Evolutionary conservation across 306 rosid genomes (phyloP), one percentile per base, ranked within the genome.

Genomic region (Leucaena leucocephala): DNA sequence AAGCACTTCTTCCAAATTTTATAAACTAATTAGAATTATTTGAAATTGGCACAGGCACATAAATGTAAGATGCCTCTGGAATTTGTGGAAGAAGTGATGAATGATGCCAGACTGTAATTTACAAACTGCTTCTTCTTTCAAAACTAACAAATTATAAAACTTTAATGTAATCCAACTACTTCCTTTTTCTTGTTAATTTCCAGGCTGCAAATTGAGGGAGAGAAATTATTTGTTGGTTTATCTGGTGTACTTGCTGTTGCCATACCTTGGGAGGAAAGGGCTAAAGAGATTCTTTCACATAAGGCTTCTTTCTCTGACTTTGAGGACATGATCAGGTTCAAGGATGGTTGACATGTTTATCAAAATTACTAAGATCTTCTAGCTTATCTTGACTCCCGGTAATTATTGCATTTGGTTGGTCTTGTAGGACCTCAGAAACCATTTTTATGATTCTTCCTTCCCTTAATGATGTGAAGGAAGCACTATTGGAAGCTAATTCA

Each of bases 241-340:
- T 77, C 72, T 57, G 19, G 83, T 81, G 85, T 87, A 74, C 88
- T 89, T 78, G 83, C 52, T 76, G 85, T 81, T 74, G 93, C 98
- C 72, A 71, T 83, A 78, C 74, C 69, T 76, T 92, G 97, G 97
- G 98, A 94, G 88, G 89, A 88, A 84, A 92, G 84, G 78, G 95
- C 95, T 27, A 82, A 82, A 78, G 61, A 81, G 76, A 86, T 89
- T 85, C 95, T 94, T 78, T 86, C 88, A 48, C 79, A 76, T 43
- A 82, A 82, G 83, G 93, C 97, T 71, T 75, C 85, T 63, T 52
- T 94, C 78, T 86, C 81, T 46, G 95, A 91, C 74, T 88, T 89
- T 81, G 97, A 92, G 83, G 93, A 91, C 80, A 78, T 77, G 76
- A 80, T 88, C 71, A 94, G 97, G 98, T 94, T 82, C 71, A 35